Conservation (phyloP, 768 basidiomycete species). For the Gloeostereum incarnatum region DNA sequence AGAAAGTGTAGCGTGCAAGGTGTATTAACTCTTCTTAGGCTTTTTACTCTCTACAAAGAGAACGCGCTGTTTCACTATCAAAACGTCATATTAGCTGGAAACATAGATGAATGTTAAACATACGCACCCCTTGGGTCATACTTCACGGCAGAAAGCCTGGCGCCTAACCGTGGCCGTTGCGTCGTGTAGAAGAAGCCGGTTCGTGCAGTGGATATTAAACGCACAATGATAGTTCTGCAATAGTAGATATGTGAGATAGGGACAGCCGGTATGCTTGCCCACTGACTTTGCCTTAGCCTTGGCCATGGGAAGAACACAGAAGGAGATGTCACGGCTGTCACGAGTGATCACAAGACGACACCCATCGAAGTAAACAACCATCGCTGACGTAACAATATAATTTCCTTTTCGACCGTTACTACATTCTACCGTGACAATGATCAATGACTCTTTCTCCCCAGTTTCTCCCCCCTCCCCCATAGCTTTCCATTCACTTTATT, state of each 20-base stretch:
- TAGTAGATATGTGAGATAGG: background rate
- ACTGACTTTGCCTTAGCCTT: slow-evolving; percentile 14
- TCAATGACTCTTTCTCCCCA: no score
- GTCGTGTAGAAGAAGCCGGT: slow-evolving; percentile 91
- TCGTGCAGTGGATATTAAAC: slow-evolving; percentile 84
- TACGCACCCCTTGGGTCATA: slow-evolving; percentile 80
- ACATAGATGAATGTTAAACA: background rate
- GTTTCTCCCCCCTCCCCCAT: no score
- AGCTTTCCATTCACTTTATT: no score
- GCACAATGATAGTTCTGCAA: slow-evolving; percentile 72
- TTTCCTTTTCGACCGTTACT: no score
- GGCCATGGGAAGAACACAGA: no score
- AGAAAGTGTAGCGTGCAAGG: no score
- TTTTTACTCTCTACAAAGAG: slow-evolving; percentile 76
- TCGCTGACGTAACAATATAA: no score
- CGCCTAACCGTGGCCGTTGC: slow-evolving; percentile 59
- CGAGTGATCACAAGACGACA: no score
- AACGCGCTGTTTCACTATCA: slow-evolving; percentile 57
- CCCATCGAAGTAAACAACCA: no score
- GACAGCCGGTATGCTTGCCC: background rate
- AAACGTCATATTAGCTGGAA: background rate
- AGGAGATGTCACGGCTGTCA: no score
- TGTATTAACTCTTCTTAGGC: slow-evolving; percentile 43
- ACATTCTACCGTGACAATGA: no score
- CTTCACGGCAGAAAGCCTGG: slow-evolving; percentile 84